These are phyloP conservation scores for Sphagnum magellanicum DNA, from an alignment of 228 moss, liverwort and hornwort genomes.

Conservation along the genomic window DNA sequence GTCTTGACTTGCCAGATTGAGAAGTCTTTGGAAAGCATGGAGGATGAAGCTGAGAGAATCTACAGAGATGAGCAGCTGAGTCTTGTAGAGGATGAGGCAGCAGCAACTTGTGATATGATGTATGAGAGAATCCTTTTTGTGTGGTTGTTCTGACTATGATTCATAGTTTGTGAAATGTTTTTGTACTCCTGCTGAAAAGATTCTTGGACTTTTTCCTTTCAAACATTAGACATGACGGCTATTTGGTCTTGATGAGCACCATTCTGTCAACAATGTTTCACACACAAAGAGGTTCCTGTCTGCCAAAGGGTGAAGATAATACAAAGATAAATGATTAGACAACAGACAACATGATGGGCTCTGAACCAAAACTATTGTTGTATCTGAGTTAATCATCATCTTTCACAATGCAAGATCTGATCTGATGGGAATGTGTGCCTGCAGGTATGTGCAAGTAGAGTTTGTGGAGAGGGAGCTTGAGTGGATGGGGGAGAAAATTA, in stretches of 20 bases:
- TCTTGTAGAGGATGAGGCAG: conserved; percentile 84
- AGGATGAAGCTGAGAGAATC: conserved; percentile 80
- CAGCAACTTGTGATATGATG: conserved; percentile 92
- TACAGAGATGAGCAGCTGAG: conserved; percentile 69
- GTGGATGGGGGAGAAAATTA: conserved; percentile 75
- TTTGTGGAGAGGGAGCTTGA: conserved; percentile 88
- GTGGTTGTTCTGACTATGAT: neutral
- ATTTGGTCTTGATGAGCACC: neutral
- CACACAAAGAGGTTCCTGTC: no score
- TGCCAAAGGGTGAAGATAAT: no score
- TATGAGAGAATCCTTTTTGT: conserved; percentile 6
- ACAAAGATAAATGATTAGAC: neutral
- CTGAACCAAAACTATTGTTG: neutral
- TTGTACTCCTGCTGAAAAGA: neutral
- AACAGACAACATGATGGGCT: neutral
- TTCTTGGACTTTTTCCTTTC: neutral
- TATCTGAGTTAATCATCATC: neutral
- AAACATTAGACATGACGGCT: neutral
- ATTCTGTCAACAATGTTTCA: no score
- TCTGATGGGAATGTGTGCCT: neutral
- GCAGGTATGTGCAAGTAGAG: conserved; percentile 92
- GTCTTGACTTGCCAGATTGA: conserved; percentile 42
- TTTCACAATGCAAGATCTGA: neutral
- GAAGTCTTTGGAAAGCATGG: conserved; percentile 81
- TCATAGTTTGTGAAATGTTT: neutral